Conservation (phyloP, 345 rosid genomes). For the Aquilaria malaccensis region DNA sequence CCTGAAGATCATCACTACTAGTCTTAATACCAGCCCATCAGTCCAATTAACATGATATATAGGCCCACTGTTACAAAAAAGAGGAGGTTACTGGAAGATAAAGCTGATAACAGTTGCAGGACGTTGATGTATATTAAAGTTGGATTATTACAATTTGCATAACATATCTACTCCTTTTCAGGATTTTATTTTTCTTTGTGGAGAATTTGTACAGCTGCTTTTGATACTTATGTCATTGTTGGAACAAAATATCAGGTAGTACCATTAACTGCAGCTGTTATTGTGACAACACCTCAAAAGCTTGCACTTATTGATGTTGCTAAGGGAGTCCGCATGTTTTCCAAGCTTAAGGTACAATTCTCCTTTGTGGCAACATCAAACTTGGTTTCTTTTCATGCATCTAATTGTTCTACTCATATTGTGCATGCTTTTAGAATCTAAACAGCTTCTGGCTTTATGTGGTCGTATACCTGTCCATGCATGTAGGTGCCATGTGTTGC, state of each 20-base stretch:
- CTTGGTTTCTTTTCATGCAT: neutral
- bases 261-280: conserved; percentile 90
- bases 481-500: conserved; percentile 94
- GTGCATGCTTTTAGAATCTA: neutral
- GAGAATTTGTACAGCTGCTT: neutral
- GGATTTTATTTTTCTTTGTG: neutral
- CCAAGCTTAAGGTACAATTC: conserved; percentile 73
- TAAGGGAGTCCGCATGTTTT: conserved; percentile 97
- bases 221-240: conserved; percentile 9
- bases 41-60: neutral
- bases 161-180: neutral
- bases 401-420: neutral
- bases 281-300: conserved; percentile 97
- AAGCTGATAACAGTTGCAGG: too few species aligned
- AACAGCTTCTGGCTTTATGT: conserved; percentile 5
- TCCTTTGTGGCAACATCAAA: conserved; percentile 7
- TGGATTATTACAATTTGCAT: too few species aligned
- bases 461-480: conserved; percentile 7
- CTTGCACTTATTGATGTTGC: conserved; percentile 95
- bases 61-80: too few species aligned
- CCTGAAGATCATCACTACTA: conserved; percentile 1
- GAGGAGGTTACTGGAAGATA: too few species aligned
- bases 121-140: too few species aligned
- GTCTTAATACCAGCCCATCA: neutral
- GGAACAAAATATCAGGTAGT: conserved; percentile 54